Percentiles rank a stretch among this genome's conserved stretches.
Evolutionary conservation across 495 filamentous ascomycete species (phyloP).

Genomic region (Evernia prunastri): DNA sequence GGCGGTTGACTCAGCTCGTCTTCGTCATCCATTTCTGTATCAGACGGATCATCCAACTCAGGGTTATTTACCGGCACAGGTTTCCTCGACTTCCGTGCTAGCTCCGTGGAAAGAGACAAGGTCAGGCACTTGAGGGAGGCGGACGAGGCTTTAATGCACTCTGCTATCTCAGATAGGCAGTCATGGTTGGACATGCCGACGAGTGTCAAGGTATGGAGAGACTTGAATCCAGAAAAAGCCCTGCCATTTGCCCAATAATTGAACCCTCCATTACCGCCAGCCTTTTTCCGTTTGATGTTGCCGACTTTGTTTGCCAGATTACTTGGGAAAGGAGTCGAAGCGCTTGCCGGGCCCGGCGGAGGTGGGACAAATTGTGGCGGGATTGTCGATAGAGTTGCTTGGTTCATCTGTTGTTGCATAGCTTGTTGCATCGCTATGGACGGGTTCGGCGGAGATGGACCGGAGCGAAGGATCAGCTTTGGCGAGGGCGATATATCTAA

Average conservation of each 20-base stretch:
- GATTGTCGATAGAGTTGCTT: neutral
- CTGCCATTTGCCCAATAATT: constrained; percentile 31
- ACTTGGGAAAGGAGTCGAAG: constrained; percentile 13
- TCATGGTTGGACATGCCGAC: constrained; percentile 54
- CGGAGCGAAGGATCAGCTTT: constrained; percentile 40
- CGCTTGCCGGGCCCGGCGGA: constrained; percentile 2
- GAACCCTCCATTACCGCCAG: constrained; percentile 1
- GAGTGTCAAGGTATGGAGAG: constrained; percentile 46
- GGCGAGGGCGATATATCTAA: constrained; percentile 44
- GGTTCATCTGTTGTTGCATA: constrained; percentile 14
- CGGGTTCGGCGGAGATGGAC: constrained; percentile 21
- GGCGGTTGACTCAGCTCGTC: constrained; percentile 32
- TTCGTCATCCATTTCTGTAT: constrained; percentile 46
- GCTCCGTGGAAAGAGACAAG: constrained; percentile 50
- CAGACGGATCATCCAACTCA: constrained; percentile 38
- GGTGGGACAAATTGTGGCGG: constrained; percentile 12
- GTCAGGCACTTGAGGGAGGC: constrained; percentile 46
- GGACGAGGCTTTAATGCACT: constrained; percentile 46
- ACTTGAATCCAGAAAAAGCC: constrained; percentile 51
- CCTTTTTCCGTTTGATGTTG: constrained; percentile 22
- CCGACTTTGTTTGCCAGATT: constrained; percentile 10
- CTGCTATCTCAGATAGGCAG: constrained; percentile 46
- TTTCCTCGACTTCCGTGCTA: constrained; percentile 47
- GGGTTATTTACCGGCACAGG: constrained; percentile 29
- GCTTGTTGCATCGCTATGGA: constrained; percentile 8